A percentile compares a stretch with the other conserved stretches of the same genome.
Evolutionary conservation across 495 filamentous ascomycete genomes (phyloP).

Genomic region (Daldinia decipiens): DNA sequence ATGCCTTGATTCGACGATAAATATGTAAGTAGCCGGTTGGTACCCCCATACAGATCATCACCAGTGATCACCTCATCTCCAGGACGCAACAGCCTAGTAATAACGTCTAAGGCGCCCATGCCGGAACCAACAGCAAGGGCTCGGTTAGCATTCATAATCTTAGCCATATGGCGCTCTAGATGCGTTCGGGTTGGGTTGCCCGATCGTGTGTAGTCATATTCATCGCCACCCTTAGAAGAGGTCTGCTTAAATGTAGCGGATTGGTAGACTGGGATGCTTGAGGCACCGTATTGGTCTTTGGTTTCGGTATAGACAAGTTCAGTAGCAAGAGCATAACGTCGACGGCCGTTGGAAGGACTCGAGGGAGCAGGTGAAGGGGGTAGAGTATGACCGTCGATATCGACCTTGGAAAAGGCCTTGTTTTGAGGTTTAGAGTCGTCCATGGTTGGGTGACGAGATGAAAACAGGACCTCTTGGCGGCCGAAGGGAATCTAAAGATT

Average conservation of each 20-base stretch:
- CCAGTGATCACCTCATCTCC: slow-evolving; percentile 98
- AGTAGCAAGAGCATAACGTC: slow-evolving; percentile 89
- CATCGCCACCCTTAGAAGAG: slow-evolving; percentile 76
- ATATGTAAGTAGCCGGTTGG: slow-evolving; percentile 92
- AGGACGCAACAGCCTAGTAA: slow-evolving; percentile 89
- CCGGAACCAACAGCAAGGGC: slow-evolving; percentile 93
- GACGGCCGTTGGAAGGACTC: slow-evolving; percentile 81
- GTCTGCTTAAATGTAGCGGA: slow-evolving; percentile 97
- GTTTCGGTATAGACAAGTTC: slow-evolving; percentile 96
- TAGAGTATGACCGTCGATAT: slow-evolving; percentile 88
- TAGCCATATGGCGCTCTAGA: slow-evolving; percentile 94
- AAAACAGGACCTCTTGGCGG: slow-evolving; percentile 17
- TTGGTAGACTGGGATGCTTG: slow-evolving; percentile 97
- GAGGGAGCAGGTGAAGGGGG: slow-evolving; percentile 96
- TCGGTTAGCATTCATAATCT: slow-evolving; percentile 95
- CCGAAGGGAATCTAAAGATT: slow-evolving; percentile 12
- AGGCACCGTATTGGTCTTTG: slow-evolving; percentile 94
- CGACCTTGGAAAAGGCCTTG: slow-evolving; percentile 78
- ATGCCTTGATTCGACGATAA: slow-evolving; percentile 87
- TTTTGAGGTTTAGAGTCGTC: slow-evolving; percentile 55
- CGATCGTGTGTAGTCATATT: slow-evolving; percentile 98
- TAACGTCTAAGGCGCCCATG: slow-evolving; percentile 97
- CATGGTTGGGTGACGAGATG: slow-evolving; percentile 32
- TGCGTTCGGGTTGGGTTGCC: slow-evolving; percentile 97
- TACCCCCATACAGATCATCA: slow-evolving; percentile 96